Evolutionary conservation across 2,329 filamentous ascomycete species (phyloP).

Genomic region (Colletotrichum lupini): DNA sequence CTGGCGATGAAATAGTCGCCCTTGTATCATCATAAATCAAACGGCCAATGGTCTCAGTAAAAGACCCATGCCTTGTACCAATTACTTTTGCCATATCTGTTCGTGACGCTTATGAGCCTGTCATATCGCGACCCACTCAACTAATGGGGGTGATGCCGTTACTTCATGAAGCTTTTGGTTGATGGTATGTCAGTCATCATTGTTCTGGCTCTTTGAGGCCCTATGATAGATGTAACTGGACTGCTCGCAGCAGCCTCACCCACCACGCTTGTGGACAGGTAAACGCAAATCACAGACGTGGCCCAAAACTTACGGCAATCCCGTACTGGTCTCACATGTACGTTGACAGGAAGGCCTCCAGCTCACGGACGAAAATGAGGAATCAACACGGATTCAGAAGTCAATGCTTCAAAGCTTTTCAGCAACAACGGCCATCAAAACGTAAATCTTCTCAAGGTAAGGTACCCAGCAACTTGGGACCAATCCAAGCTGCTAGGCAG

Average conservation of each 20-base stretch:
- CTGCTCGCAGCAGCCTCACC: background rate
- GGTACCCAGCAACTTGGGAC: background rate
- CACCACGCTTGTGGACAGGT: background rate
- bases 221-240: background rate
- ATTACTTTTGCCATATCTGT: too few relatives aligned
- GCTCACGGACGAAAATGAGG: background rate
- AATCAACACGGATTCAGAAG: background rate
- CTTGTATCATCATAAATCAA: constrained; percentile 28
- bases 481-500: background rate
- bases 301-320: background rate
- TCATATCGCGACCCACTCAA: background rate
- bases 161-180: background rate
- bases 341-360: background rate
- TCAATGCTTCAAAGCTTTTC: background rate
- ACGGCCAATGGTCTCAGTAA: constrained; percentile 29
- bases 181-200: background rate
- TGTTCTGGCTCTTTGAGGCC: background rate
- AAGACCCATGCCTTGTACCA: constrained; percentile 31
- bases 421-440: background rate
- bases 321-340: background rate
- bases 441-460: background rate
- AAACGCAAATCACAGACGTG: background rate
- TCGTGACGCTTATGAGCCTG: background rate
- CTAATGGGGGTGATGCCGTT: background rate
- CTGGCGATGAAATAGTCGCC: constrained; percentile 25